Conservation (phyloP, 2,329 filamentous ascomycete genomes). For the Pseudocercospora vitis region DNA sequence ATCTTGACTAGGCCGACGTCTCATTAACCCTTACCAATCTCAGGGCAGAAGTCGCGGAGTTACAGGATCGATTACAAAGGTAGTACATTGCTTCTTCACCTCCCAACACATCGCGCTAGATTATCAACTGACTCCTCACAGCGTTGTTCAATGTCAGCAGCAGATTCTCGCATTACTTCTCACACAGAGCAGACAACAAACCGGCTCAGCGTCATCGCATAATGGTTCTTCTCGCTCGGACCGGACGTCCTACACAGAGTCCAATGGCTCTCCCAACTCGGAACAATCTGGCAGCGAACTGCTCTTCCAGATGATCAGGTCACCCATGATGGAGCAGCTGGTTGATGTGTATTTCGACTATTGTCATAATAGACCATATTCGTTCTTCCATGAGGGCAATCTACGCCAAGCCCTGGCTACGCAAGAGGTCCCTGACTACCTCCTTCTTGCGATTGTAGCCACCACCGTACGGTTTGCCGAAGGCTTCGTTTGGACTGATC, state of each 20-base stretch:
- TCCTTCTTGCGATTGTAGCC: not conserved
- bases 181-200: not conserved
- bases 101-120: not conserved
- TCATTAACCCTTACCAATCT: not conserved
- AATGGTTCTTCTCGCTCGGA: not conserved
- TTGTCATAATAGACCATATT: slow-evolving; percentile 7
- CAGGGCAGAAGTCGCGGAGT: not conserved
- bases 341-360: slow-evolving; percentile 7
- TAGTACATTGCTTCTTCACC: not conserved
- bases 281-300: not conserved
- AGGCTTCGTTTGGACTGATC: not conserved
- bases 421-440: not conserved
- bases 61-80: not conserved
- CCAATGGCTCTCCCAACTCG: not conserved
- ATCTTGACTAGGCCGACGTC: not conserved
- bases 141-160: not conserved
- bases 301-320: not conserved
- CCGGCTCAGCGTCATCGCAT: not conserved
- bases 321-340: not conserved
- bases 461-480: not conserved
- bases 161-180: not conserved
- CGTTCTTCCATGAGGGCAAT: slow-evolving; percentile 5
- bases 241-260: not conserved
- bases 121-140: not conserved
- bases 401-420: not conserved